Percentiles rank a stretch among this genome's conserved stretches.
phyloP scores from a whole-genome alignment of 1,284 basidiomycete genomes.

The Vanrija humicola region DNA sequence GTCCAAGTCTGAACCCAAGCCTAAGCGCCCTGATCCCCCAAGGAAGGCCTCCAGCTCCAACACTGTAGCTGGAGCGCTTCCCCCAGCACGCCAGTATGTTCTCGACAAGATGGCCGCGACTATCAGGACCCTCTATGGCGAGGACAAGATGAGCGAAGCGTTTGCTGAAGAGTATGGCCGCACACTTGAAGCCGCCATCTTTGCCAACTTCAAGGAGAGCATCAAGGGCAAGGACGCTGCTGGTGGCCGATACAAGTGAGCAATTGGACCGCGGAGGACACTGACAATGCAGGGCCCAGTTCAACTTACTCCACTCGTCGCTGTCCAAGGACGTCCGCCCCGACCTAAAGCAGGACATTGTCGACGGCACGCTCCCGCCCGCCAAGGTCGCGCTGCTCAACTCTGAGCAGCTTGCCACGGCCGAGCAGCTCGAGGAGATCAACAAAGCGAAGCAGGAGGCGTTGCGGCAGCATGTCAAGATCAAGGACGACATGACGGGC shows the following conservation, averaged over 20 bases:
- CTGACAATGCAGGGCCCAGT: conserved; percentile 34
- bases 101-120: conserved; percentile 28
- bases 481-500: conserved; percentile 20
- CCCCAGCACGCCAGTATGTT: conserved; percentile 34
- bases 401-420: conserved; percentile 36
- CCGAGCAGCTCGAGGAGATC: conserved; percentile 33
- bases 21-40: neutral
- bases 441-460: conserved; percentile 28
- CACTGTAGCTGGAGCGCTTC: conserved; percentile 11
- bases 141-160: conserved; percentile 15
- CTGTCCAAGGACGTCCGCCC: conserved; percentile 29
- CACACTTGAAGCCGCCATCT: conserved; percentile 34
- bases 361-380: conserved; percentile 17
- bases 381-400: conserved; percentile 32
- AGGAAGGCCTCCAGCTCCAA: neutral
- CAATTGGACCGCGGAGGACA: neutral
- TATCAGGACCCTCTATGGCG: conserved; percentile 26
- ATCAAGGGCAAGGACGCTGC: conserved; percentile 35
- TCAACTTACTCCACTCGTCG: conserved; percentile 34
- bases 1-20: conserved; percentile 1
- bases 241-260: conserved; percentile 43
- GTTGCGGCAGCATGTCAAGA: conserved; percentile 35
- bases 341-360: conserved; percentile 23
- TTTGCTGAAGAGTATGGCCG: conserved; percentile 20
- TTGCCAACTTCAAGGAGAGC: conserved; percentile 31